Conservation (phyloP, 2,329 filamentous ascomycete species). For the Monilinia aucupariae region DNA sequence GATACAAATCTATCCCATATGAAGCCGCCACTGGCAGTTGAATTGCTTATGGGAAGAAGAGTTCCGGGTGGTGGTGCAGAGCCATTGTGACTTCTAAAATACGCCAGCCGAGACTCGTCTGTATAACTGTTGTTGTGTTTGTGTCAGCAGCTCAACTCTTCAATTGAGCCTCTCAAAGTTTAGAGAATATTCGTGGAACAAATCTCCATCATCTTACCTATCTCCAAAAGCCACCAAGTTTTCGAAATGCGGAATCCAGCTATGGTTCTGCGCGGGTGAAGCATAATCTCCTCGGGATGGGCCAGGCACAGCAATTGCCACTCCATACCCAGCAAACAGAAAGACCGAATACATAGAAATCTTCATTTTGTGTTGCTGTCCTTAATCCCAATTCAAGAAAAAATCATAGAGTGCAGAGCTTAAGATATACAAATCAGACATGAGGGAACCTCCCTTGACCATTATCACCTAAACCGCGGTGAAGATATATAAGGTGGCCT, state of each 20-base stretch:
- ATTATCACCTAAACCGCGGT: too few relatives aligned
- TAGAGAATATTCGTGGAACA: background rate
- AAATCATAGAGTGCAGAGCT: background rate
- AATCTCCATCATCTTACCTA: constrained; percentile 41
- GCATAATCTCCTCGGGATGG: background rate
- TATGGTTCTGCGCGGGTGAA: background rate
- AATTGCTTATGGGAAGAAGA: constrained; percentile 42
- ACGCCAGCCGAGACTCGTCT: constrained; percentile 62
- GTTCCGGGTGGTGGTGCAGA: constrained; percentile 56
- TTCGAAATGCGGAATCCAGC: constrained; percentile 45
- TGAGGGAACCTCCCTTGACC: background rate
- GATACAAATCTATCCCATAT: constrained; percentile 65
- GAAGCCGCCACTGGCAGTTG: constrained; percentile 59
- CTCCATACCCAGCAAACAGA: background rate
- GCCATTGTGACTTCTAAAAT: constrained; percentile 55
- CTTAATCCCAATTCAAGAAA: background rate
- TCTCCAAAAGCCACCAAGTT: constrained; percentile 68
- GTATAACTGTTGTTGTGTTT: constrained; percentile 50
- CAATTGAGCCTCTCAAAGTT: background rate
- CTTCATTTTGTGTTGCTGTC: background rate
- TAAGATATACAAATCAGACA: background rate
- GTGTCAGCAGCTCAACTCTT: background rate
- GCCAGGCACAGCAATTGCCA: background rate
- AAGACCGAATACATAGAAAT: background rate
- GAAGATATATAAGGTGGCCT: too few relatives aligned